Conservation (phyloP, 441 rosid species). For the Francoa sonchifolia region DNA sequence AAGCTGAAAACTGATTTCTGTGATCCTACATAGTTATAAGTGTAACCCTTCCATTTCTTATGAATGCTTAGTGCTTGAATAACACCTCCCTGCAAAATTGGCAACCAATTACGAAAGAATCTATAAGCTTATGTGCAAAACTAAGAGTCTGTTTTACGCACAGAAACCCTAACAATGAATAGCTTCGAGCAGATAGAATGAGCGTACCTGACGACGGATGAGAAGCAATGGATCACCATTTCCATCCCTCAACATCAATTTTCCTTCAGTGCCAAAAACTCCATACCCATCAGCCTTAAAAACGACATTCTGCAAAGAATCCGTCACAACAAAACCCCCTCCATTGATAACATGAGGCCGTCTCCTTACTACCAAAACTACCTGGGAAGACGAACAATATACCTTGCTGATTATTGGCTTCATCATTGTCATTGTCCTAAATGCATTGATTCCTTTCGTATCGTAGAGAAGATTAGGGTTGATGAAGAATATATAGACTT, state of each 20-base stretch:
- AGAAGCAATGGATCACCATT: slow-evolving; percentile 50
- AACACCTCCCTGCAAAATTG: slow-evolving; percentile 37
- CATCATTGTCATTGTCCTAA: too few species aligned
- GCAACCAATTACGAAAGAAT: background rate
- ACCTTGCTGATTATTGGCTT: slow-evolving; percentile 40
- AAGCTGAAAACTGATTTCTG: slow-evolving; percentile 45
- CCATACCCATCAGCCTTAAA: slow-evolving; percentile 75
- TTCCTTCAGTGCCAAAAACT: slow-evolving; percentile 45
- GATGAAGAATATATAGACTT: too few species aligned
- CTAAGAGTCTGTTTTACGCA: too few species aligned
- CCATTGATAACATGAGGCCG: slow-evolving; percentile 54
- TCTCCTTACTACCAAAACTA: slow-evolving; percentile 39
- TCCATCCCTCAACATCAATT: slow-evolving; percentile 34
- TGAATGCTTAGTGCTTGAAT: slow-evolving; percentile 55
- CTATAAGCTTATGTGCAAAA: too few species aligned
- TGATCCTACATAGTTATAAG: slow-evolving; percentile 37
- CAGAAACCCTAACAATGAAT: too few species aligned
- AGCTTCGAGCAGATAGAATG: too few species aligned
- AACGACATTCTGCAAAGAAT: slow-evolving; percentile 41
- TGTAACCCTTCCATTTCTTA: slow-evolving; percentile 64
- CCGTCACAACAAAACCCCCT: slow-evolving; percentile 69
- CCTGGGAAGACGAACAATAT: slow-evolving; percentile 42
- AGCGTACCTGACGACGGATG: slow-evolving; percentile 54
- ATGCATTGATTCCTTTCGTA: too few species aligned
- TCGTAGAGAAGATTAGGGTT: too few species aligned